Conservation (phyloP, 345 rosid genomes). For the Viola odorata region DNA sequence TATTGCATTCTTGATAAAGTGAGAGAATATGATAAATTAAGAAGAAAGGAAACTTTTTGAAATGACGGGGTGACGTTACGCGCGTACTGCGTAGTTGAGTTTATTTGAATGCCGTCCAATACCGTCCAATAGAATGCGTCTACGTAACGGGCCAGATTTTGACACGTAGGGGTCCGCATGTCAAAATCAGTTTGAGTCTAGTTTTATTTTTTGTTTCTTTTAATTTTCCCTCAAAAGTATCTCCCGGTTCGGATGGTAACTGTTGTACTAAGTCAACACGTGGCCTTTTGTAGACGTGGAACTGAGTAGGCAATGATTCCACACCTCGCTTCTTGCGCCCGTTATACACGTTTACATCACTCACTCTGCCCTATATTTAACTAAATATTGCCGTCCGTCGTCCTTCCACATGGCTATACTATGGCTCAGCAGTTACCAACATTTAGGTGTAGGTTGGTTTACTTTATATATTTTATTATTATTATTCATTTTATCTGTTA, state of each 20-base stretch:
- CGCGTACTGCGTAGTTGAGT: no score
- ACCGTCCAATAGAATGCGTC: constrained; percentile 27
- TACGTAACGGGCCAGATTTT: constrained; percentile 10
- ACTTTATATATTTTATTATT: no score
- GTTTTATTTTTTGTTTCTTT: no score
- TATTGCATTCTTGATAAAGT: no score
- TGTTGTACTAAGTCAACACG: constrained; percentile 21
- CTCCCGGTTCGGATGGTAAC: constrained; percentile 3
- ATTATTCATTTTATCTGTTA: no score
- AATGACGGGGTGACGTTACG: no score
- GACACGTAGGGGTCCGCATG: constrained; percentile 35
- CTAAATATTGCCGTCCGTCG: constrained; percentile 12
- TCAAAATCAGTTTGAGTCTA: constrained; percentile 14
- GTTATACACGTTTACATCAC: constrained; percentile 25
- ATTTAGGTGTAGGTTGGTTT: no score
- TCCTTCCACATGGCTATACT: no score
- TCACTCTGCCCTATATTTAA: neutral
- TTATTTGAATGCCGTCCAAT: no score
- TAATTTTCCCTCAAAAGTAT: constrained; percentile 16
- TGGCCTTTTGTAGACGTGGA: constrained; percentile 29
- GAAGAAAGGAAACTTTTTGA: no score
- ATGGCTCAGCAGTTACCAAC: no score
- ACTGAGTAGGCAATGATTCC: constrained; percentile 14
- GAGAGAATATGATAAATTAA: no score
- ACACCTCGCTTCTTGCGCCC: neutral